Evolutionary conservation across 1,284 basidiomycete species (phyloP).

Genomic region (Apiotrichum sp.): DNA sequence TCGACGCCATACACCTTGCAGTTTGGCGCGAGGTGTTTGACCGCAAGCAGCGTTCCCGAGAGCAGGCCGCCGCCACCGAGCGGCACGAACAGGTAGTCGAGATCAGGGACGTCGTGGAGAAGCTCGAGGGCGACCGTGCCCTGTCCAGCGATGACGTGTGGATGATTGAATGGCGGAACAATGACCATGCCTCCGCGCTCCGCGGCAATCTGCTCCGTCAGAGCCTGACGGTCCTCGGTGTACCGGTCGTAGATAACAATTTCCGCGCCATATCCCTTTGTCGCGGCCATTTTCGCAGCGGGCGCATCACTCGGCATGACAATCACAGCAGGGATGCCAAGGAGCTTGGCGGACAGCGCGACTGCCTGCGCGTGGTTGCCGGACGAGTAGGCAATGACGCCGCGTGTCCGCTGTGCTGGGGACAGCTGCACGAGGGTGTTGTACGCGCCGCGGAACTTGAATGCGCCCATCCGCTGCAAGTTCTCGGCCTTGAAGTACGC

Average conservation of each 20-base stretch:
- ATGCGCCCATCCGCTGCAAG: slow-evolving; percentile 95
- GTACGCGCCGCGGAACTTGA: slow-evolving; percentile 98
- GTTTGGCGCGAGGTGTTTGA: slow-evolving; percentile 85
- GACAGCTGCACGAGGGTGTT: slow-evolving; percentile 91
- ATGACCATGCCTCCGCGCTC: slow-evolving; percentile 68
- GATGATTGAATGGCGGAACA: slow-evolving; percentile 96
- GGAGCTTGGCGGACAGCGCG: slow-evolving; percentile 77
- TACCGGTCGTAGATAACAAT: slow-evolving; percentile 86
- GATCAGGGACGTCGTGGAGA: slow-evolving; percentile 70
- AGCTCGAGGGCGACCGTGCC: slow-evolving; percentile 94
- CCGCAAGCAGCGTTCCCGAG: slow-evolving; percentile 81
- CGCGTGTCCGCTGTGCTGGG: slow-evolving; percentile 87
- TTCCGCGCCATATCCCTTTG: slow-evolving; percentile 84
- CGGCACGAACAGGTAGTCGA: slow-evolving; percentile 86
- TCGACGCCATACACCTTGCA: slow-evolving; percentile 88
- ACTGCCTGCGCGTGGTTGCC: slow-evolving; percentile 99
- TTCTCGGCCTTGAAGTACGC: slow-evolving; percentile 97
- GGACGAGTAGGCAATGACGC: slow-evolving; percentile 94
- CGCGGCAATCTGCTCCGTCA: slow-evolving; percentile 76
- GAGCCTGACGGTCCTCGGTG: slow-evolving; percentile 93
- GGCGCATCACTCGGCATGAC: slow-evolving; percentile 97
- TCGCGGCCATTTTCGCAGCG: slow-evolving; percentile 90
- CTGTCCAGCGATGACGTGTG: slow-evolving; percentile 92
- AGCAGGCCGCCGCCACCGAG: slow-evolving; percentile 90
- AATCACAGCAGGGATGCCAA: slow-evolving; percentile 91